A percentile compares a stretch with the other conserved stretches of the same genome.
These are phyloP conservation scores for Xylaria nigripes DNA, from an alignment of 495 filamentous ascomycete genomes.

Conservation along the genomic window DNA sequence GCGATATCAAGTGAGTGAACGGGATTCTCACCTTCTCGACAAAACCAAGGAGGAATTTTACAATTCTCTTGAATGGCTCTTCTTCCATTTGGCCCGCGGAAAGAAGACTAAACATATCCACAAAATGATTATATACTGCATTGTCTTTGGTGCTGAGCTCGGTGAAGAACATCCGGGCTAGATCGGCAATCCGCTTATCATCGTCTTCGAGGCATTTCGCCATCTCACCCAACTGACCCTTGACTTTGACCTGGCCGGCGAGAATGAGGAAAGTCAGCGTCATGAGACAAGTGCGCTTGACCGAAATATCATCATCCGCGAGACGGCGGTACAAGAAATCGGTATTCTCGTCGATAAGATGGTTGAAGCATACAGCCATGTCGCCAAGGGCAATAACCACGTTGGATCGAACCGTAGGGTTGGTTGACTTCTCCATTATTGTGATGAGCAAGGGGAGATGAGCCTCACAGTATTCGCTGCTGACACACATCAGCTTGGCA, in stretches of 20 bases:
- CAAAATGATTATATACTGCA: conserved; percentile 98
- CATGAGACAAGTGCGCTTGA: conserved; percentile 98
- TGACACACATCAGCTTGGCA: conserved; percentile 97
- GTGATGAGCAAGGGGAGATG: conserved; percentile 94
- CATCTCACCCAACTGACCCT: conserved; percentile 99
- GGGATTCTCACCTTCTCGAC: conserved; percentile 76
- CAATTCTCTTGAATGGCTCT: conserved; percentile 70
- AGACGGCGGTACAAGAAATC: conserved; percentile 94
- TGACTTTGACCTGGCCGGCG: conserved; percentile 98
- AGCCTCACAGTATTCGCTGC: conserved; percentile 86
- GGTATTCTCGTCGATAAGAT: conserved; percentile 97
- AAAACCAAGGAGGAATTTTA: conserved; percentile 89
- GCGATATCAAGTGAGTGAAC: background rate
- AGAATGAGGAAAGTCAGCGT: conserved; percentile 96
- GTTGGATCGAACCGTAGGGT: conserved; percentile 86
- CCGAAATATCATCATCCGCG: conserved; percentile 77
- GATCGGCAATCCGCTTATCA: conserved; percentile 85
- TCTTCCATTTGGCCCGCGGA: conserved; percentile 80
- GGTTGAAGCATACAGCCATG: conserved; percentile 99
- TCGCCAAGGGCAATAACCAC: conserved; percentile 95
- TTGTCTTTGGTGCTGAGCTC: conserved; percentile 97
- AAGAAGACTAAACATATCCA: conserved; percentile 95
- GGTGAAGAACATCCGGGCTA: conserved; percentile 97
- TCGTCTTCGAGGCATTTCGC: conserved; percentile 95
- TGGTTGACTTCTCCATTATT: conserved; percentile 86